Evolutionary conservation across 2,329 filamentous ascomycete genomes (phyloP), one percentile per base, ranked within the genome.

Genomic region (Knoxdaviesia proteae): DNA sequence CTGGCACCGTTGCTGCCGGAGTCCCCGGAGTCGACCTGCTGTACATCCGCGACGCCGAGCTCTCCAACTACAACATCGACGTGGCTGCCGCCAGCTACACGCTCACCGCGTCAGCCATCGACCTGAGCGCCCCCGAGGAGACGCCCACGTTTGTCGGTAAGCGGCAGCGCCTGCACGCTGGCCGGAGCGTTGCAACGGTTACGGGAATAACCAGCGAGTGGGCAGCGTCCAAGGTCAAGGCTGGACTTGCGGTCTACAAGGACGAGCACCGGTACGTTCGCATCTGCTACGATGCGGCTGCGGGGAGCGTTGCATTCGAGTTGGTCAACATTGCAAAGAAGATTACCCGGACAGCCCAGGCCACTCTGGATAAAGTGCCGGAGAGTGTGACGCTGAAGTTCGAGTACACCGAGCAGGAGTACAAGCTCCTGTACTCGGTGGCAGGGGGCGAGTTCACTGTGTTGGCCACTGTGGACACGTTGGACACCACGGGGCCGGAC

Each of bases 401-500:
- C 7, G 20, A 30, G 37, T 43, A 39, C 20, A 38, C 36, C 4
- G 37, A 39, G 9, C 10, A 4, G 9, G 37, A 40, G 29, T 43
- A 43, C 11, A n/a, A 29, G 3, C 31, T 43, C 5, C 10, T 7
- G n/a, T 43, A 43, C 33, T 32, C 38, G 20, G 11, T n/a, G 34
- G 36, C 5, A 32, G 11, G 7, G 36, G 32, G 5, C 20, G 10
- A n/a, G 5, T 11, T 5, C 3, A 36, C n/a, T 20, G 30, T 37
- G 6, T 42, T 45, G 8, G 44, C 39, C 1, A 34, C 3, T 1
- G 47, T 55, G 30, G 52, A 54, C 42, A 51, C 50, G 7, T 32
- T 54, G 30, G 53, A 57, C 6, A 44, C 58, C 49, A 55, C 52
- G 0, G 51, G 50, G 7, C 52, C 49, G 20, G 56, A 58, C 45